Evolutionary conservation across 2,329 filamentous ascomycete species (phyloP), one percentile per base, ranked within the genome.

Genomic region (Botrytis elliptica): DNA sequence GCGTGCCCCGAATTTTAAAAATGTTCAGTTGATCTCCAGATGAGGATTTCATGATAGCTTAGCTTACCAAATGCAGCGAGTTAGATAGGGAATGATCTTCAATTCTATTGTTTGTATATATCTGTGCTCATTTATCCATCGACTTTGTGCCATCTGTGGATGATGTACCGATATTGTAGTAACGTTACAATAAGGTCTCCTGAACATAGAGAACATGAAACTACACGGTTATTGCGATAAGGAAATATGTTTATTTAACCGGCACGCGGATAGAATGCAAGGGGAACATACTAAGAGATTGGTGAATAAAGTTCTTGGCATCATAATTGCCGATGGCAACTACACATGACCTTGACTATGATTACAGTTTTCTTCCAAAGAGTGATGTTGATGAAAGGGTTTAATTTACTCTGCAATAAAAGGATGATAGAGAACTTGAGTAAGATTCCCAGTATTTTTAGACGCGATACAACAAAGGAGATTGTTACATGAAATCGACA

Each of bases 121-220:
- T 42, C 38, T 63, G 38, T 20, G n/a, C 40, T 63, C 14, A 63
- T 42, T 63, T 63, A 29, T 40, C 38, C 60, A 42, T 63, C 14
- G n/a, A 57, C 14, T 57, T 42, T 29, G n/a, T 25, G 60, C 60
- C 60, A 63, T 40, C 60, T 42, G 60, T n/a, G 16, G 25, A 63
- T 44, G 22, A 42, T 63, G 60, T 63, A 63, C 16, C 12, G 60
- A 63, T 63, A 63, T 29, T 42, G 25, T 42, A 42, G 60, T 63
- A 63, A 63, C 60, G 60, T 63, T 63, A 63, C 60, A 63, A 40
- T 18, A 63, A 20, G 60, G 60, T 63, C 60, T 63, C 25, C 60
- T 63, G 60, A 63, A n/a, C 60, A 63, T 29, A 6, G 60, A 16
- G 60, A 42, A 29, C 25, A 63, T 63, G 38, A n/a, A 40, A 44